Conservation (phyloP, 129 eudicot species). For the Rutidosis leptorrhynchoides region DNA sequence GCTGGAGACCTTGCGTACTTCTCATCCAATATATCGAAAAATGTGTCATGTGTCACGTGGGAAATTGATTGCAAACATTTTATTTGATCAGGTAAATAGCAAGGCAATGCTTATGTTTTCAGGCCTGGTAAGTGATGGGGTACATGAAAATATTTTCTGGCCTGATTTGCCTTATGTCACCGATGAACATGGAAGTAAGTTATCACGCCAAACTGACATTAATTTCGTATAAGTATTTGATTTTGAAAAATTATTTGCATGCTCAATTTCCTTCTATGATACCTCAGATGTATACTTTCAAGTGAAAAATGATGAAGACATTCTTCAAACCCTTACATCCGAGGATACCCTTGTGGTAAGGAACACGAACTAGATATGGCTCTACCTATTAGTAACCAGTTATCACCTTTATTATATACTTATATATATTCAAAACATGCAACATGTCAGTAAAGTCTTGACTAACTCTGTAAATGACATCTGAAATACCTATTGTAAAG, state of each 20-base stretch:
- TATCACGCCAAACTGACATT: background rate
- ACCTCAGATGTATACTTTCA: slow-evolving; percentile 82
- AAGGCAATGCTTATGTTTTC: slow-evolving; percentile 86
- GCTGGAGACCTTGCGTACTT: too few relatives aligned
- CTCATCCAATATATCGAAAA: background rate
- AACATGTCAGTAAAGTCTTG: slow-evolving; percentile 14
- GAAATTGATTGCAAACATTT: slow-evolving; percentile 26
- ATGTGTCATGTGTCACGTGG: too few relatives aligned
- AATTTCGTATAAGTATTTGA: background rate
- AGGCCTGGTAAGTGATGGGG: slow-evolving; percentile 60
- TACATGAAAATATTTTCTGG: slow-evolving; percentile 87
- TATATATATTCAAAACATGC: background rate
- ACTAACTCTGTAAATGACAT: background rate
- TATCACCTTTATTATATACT: background rate
- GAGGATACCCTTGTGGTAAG: slow-evolving; percentile 90
- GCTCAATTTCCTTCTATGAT: slow-evolving; percentile 20
- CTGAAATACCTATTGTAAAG: background rate
- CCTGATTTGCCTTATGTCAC: slow-evolving; percentile 94
- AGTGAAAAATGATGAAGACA: slow-evolving; percentile 91
- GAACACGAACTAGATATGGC: slow-evolving; percentile 11
- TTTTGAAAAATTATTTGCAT: slow-evolving; percentile 7
- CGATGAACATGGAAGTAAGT: slow-evolving; percentile 91
- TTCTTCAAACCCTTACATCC: slow-evolving; percentile 61
- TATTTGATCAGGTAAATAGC: slow-evolving; percentile 74
- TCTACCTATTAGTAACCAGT: too few relatives aligned